These are phyloP conservation scores for Neurospora pannonica DNA, from an alignment of 495 filamentous ascomycete genomes.

Conservation along the genomic window DNA sequence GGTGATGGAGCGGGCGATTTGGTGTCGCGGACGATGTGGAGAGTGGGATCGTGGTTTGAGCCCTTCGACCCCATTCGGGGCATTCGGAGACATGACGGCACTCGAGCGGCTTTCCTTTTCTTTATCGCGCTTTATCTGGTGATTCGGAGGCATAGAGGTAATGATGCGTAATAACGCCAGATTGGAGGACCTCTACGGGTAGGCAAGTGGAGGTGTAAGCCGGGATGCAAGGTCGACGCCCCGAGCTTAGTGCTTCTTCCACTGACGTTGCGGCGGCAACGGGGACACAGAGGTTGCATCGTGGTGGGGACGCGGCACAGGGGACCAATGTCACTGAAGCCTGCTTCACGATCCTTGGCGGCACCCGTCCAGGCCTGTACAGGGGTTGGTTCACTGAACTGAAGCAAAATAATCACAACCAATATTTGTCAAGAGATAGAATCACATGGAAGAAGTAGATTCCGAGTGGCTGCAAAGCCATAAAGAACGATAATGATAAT, in stretches of 20 bases:
- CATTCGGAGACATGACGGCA: not conserved
- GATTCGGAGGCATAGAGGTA: not conserved
- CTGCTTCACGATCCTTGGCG: not conserved
- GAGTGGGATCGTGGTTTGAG: slow-evolving; percentile 17
- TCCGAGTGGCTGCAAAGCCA: not conserved
- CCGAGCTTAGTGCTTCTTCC: not conserved
- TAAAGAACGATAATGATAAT: not conserved
- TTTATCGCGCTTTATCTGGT: not conserved
- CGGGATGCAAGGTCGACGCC: not conserved
- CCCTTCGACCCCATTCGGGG: slow-evolving; percentile 26
- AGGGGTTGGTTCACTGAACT: not conserved
- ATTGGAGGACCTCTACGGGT: not conserved
- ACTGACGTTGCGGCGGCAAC: not conserved
- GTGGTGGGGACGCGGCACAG: not conserved
- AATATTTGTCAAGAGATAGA: not conserved
- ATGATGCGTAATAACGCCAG: not conserved
- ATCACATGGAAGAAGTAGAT: not conserved
- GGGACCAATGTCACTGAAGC: not conserved
- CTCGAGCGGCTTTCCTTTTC: not conserved
- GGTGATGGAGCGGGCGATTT: slow-evolving; percentile 39
- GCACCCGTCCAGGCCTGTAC: not conserved
- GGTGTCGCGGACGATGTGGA: slow-evolving; percentile 36
- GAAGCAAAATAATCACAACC: not conserved
- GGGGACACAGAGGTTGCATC: not conserved
- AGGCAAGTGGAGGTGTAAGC: not conserved